Conservation (phyloP, 1,139 yeast genomes). For the Blastobotrys malaysiensis region DNA sequence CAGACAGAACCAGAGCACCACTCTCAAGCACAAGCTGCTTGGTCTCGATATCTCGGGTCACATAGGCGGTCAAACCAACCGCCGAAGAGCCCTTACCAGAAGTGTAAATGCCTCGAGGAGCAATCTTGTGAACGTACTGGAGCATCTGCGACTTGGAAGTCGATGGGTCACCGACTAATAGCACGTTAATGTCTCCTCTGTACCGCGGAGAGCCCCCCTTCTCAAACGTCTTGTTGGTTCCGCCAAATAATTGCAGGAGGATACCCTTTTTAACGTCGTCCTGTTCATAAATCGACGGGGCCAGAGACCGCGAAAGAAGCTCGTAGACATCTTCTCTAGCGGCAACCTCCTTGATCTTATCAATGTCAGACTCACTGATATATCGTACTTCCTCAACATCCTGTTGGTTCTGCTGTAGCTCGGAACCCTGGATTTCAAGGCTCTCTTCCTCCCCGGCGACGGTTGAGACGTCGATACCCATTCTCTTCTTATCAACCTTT, state of each 20-base stretch:
- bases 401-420: constrained; percentile 20
- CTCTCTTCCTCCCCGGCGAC: constrained; percentile 16
- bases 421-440: constrained; percentile 25
- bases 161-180: constrained; percentile 96
- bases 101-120: constrained; percentile 96
- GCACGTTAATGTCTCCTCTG: constrained; percentile 89
- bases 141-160: constrained; percentile 92
- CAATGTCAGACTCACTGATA: constrained; percentile 64
- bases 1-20: constrained; percentile 94
- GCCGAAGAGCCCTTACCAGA: constrained; percentile 99
- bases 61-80: constrained; percentile 95
- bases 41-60: constrained; percentile 90
- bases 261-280: constrained; percentile 97
- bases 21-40: constrained; percentile 88
- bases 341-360: constrained; percentile 55
- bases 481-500: constrained; percentile 73
- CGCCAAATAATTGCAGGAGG: constrained; percentile 87
- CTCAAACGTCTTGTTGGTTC: constrained; percentile 79
- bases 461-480: constrained; percentile 77
- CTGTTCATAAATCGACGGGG: constrained; percentile 93
- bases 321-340: constrained; percentile 77
- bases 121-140: constrained; percentile 92
- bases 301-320: constrained; percentile 82
- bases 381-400: constrained; percentile 74
- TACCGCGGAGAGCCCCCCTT: constrained; percentile 82